phyloP scores from a whole-genome alignment of 1,284 basidiomycete species.

The Ceratobasidium papillatum region DNA sequence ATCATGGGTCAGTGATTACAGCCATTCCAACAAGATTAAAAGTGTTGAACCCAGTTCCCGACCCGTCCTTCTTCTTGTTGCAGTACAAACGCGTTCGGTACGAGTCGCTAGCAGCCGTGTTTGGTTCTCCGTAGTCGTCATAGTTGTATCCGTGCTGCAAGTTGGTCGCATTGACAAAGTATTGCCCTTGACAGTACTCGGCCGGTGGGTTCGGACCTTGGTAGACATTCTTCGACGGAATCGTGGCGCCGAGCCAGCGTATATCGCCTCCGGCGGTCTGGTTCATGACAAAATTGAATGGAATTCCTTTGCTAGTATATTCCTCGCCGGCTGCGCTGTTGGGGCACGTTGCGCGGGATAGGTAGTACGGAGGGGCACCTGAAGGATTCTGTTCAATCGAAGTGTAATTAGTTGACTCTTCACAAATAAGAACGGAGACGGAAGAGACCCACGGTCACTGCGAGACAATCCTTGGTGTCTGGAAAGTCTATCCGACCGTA shows the following conservation, averaged over 20 bases:
- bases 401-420: background rate
- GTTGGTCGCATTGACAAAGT: conserved; percentile 3
- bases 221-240: background rate
- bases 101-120: background rate
- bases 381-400: background rate
- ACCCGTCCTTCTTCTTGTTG: background rate
- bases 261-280: conserved; percentile 1
- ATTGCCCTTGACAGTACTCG: background rate
- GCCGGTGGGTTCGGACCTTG: conserved; percentile 3
- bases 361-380: background rate
- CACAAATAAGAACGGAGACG: no score
- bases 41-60: background rate
- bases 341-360: background rate
- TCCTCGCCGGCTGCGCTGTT: background rate
- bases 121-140: background rate
- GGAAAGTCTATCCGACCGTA: conserved; percentile 3
- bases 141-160: background rate
- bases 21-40: background rate
- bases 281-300: conserved; percentile 4
- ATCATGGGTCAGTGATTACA: no score
- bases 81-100: background rate
- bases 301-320: background rate
- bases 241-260: background rate
- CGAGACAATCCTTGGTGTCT: conserved; percentile 1
- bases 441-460: background rate